Percentiles rank a stretch among this genome's conserved stretches.
These are phyloP conservation scores for Fraxinus angustifolia DNA, from an alignment of 305 asterid species.

Conservation along the genomic window DNA sequence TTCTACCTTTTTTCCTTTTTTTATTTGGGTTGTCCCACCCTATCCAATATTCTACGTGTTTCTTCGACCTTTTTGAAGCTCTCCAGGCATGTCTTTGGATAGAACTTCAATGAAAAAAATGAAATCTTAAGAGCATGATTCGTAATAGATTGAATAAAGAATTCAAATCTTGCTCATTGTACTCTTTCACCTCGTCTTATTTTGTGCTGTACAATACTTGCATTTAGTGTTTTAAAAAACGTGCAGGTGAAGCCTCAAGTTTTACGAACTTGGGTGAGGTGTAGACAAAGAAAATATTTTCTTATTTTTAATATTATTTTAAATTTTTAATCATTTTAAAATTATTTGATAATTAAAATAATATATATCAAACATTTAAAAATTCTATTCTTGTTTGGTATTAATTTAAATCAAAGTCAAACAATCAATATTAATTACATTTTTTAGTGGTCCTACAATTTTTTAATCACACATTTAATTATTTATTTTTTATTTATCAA, in stretches of 20 bases:
- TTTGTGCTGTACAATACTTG: neutral
- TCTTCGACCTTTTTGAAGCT: neutral
- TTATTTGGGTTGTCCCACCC: neutral
- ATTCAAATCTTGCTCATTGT: neutral
- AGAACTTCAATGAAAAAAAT: neutral
- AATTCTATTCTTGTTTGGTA: no score
- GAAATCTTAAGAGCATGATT: neutral
- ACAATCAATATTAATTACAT: no score
- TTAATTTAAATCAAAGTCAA: neutral
- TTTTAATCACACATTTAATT: no score
- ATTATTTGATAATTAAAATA: no score
- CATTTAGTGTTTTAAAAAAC: neutral
- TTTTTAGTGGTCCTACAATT: neutral
- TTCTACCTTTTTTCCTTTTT: neutral
- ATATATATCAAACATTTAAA: neutral
- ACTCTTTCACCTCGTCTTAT: neutral
- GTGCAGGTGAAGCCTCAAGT: neutral
- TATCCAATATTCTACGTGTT: neutral
- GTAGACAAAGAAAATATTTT: neutral
- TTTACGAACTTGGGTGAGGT: neutral
- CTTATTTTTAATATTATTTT: neutral
- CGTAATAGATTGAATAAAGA: neutral
- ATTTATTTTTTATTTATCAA: neutral
- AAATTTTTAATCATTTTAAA: no score
- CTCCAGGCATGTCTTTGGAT: neutral